Base-by-base conservation (phyloP, 257 asterid genomes). In the Solanum paucissectum region DNA sequence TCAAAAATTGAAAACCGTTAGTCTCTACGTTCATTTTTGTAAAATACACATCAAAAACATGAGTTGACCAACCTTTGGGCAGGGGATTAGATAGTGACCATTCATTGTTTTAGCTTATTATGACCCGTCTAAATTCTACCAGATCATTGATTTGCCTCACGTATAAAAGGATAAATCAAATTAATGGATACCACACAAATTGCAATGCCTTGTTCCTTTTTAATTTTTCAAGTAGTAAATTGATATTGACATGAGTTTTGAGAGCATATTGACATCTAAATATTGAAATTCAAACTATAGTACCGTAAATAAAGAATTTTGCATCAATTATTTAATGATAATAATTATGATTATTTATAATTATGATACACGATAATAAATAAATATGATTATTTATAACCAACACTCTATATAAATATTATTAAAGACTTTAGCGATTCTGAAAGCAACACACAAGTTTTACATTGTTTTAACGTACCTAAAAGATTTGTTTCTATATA, bases 241-340 rank as follows among this genome's bases (percentile, higher is more conserved):
- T 18, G 2, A 46, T 46, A 13, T 4, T 46, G 5, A 55, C 64
- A 55, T 20, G 64, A 55, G 64, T 55, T 52, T 49, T 55, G 64
- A 55, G 25, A 0, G 64, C 25, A 20, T 55, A 55, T 55, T 55
- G 2, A 55, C 64, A 55, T 55, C 2, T 18, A 0, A 7, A 55
- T 7, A 7, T 6, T 3, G n/a, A 55, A 55, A 55, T 7, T 55
- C 11, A 18, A 0, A 7, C n/a, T 55, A 55, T 20, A 20, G 0
- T 55, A 20, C 0, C 0, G 0, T 0, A 55, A 55, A 55, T 20
- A 55, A 55, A 55, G 25, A 55, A 55, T 55, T 55, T 55, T 55
- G 64, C 0, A 0, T 0, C 25, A 55, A 55, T 55, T 55, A 55
- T 55, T 18, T 18, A 6, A 55, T 7, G n/a, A 2, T 52, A 52